Conservation (phyloP, 164 flowering plant species). For the Saururus chinensis region DNA sequence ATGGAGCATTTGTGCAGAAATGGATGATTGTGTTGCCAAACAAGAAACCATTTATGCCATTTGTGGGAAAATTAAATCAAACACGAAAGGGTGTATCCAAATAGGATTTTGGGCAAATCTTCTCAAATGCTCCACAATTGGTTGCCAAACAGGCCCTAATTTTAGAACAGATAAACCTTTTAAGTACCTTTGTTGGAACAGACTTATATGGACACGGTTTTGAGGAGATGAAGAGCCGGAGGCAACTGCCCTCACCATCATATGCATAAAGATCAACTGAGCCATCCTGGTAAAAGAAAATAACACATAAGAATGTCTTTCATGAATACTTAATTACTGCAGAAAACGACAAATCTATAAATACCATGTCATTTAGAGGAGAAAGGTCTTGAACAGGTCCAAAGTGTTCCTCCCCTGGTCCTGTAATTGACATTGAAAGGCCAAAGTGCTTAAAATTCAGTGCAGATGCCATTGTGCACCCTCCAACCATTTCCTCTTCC, state of each 20-base stretch:
- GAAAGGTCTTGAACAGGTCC: slow-evolving; percentile 79
- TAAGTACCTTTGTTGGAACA: slow-evolving; percentile 80
- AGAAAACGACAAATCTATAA: neutral
- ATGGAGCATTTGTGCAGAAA: no score
- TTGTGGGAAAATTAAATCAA: no score
- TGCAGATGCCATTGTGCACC: slow-evolving; percentile 73
- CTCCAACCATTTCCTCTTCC: slow-evolving; percentile 70
- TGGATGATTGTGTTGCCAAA: no score
- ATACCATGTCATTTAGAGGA: slow-evolving; percentile 89
- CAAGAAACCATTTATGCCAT: no score
- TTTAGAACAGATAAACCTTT: no score
- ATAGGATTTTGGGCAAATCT: no score
- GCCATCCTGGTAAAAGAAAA: slow-evolving; percentile 55
- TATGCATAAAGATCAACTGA: slow-evolving; percentile 74
- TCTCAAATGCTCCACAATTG: no score
- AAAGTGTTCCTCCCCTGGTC: slow-evolving; percentile 37
- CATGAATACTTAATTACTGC: neutral
- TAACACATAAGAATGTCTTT: neutral
- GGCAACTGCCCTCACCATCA: slow-evolving; percentile 60
- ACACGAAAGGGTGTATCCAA: no score
- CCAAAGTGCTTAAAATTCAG: slow-evolving; percentile 60
- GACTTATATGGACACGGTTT: slow-evolving; percentile 84
- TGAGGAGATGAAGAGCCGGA: slow-evolving; percentile 73
- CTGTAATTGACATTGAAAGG: slow-evolving; percentile 54
- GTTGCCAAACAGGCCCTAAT: no score